Base-by-base conservation (phyloP, 768 basidiomycete genomes). In the Mycena pura region DNA sequence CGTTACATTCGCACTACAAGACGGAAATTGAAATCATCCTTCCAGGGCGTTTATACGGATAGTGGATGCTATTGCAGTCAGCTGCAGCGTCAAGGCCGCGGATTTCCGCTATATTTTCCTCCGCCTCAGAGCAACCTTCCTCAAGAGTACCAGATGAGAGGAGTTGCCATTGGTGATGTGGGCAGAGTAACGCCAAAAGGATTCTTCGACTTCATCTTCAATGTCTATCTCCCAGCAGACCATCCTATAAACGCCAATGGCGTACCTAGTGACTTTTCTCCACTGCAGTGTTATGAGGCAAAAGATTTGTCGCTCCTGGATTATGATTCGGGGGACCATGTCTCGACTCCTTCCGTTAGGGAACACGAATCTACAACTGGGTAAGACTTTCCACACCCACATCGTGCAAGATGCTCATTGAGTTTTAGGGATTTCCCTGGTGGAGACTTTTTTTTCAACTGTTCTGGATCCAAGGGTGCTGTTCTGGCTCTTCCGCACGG, bases 131-230 rank as follows among this genome's bases (percentile, higher is more conserved):
- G 36, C 19, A 62, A 48, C 22, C 54, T 70, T 17, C 69, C 69
- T 11, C 43, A 38, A 1, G 68, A 68, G 39, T 69, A 69, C 41
- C 62, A 52, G 50, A 57, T 58, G 5, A 43, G 57, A 14, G 75
- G 74, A 0, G 64, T 73, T 34, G 63, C 54, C 21, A 74, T 77
- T 41, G 76, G 77, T 5, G 77, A 77, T 38, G 73, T 77, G 15
- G 73, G 74, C 9, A 62, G 74, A 15, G 55, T 78, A 13, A 67
- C 73, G 11, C 67, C 66, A 15, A 64, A 68, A 36, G 76, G 74
- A 32, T 56, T 57, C 9, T 77, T 78, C 27, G 75, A 75, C 27
- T 62, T 71, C 32, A 69, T 77, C 27, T 78, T 77, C 65, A 77
- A 76, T 52, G 60, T 76, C 19, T 73, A 71, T 34, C 53, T 71